A percentile compares a stretch with the other conserved stretches of the same genome.
These are phyloP conservation scores for Tylopilus intermedius DNA, from an alignment of 768 basidiomycete genomes.

Conservation along the genomic window DNA sequence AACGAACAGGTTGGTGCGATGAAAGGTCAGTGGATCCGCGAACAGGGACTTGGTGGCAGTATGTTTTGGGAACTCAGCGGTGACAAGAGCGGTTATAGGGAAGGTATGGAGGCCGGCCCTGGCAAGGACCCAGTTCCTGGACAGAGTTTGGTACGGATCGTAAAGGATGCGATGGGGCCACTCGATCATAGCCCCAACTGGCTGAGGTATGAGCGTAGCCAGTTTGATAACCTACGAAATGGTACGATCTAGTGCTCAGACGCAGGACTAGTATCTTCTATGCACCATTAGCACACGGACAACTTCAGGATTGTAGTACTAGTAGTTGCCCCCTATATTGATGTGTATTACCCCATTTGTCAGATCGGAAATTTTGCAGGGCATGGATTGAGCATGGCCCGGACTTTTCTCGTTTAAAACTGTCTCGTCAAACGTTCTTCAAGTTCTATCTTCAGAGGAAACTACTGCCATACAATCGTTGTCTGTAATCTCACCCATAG, in stretches of 20 bases:
- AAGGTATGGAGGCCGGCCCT: slow-evolving; percentile 67
- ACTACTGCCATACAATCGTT: background rate
- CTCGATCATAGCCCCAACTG: slow-evolving; percentile 75
- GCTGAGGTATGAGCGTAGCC: slow-evolving; percentile 70
- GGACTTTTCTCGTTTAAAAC: background rate
- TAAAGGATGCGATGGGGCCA: slow-evolving; percentile 74
- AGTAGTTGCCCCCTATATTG: background rate
- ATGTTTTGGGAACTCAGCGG: slow-evolving; percentile 96
- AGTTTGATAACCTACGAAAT: slow-evolving; percentile 74
- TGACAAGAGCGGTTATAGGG: slow-evolving; percentile 66
- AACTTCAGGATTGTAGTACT: background rate
- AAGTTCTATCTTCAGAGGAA: no score
- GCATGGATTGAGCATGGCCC: background rate
- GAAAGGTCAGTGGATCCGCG: slow-evolving; percentile 80
- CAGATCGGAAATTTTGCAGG: background rate
- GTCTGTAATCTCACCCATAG: slow-evolving; percentile 13
- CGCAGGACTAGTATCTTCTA: background rate
- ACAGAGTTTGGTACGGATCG: slow-evolving; percentile 63
- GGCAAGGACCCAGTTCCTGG: slow-evolving; percentile 75
- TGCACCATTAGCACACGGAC: slow-evolving; percentile 2
- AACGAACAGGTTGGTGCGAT: slow-evolving; percentile 57
- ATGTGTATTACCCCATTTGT: slow-evolving; percentile 7
- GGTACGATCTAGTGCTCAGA: slow-evolving; percentile 45
- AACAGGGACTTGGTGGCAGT: slow-evolving; percentile 75
- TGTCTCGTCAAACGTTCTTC: no score